These are phyloP conservation scores for Ganoderma meredithae DNA, from an alignment of 1,284 basidiomycete species.

Conservation along the genomic window DNA sequence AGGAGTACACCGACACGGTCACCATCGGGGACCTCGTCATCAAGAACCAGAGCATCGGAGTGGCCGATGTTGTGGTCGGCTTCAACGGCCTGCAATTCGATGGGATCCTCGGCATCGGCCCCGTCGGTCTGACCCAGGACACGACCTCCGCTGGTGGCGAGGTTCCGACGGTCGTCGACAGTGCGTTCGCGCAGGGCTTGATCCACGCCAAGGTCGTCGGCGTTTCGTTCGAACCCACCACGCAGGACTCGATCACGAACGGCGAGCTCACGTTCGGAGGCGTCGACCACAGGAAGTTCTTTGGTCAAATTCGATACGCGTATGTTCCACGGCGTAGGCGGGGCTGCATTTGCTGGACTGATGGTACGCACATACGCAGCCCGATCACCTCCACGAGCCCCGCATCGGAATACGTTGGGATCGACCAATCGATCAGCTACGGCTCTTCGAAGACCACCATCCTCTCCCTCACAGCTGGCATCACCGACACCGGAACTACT, in stretches of 20 bases:
- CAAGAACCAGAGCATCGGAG: conserved; percentile 60
- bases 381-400: conserved; percentile 55
- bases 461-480: conserved; percentile 35
- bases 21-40: conserved; percentile 43
- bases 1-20: conserved; percentile 52
- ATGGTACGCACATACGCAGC: conserved; percentile 35
- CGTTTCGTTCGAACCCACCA: conserved; percentile 56
- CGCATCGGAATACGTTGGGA: conserved; percentile 57
- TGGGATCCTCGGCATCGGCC: conserved; percentile 57
- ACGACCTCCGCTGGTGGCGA: conserved; percentile 43
- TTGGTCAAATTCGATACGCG: neutral
- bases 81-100: conserved; percentile 47
- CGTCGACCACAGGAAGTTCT: neutral
- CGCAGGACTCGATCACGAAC: conserved; percentile 32
- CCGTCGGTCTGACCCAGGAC: conserved; percentile 41
- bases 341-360: neutral
- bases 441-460: conserved; percentile 35
- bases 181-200: conserved; percentile 46
- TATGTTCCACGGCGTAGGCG: conserved; percentile 45
- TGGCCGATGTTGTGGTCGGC: conserved; percentile 50
- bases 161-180: conserved; percentile 47
- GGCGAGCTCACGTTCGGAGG: conserved; percentile 22
- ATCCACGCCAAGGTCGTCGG: conserved; percentile 44
- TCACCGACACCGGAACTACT: conserved; percentile 40
- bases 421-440: conserved; percentile 57